Evolutionary conservation across 2,329 filamentous ascomycete species (phyloP).

Genomic region (Ophiocordyceps sinensis): DNA sequence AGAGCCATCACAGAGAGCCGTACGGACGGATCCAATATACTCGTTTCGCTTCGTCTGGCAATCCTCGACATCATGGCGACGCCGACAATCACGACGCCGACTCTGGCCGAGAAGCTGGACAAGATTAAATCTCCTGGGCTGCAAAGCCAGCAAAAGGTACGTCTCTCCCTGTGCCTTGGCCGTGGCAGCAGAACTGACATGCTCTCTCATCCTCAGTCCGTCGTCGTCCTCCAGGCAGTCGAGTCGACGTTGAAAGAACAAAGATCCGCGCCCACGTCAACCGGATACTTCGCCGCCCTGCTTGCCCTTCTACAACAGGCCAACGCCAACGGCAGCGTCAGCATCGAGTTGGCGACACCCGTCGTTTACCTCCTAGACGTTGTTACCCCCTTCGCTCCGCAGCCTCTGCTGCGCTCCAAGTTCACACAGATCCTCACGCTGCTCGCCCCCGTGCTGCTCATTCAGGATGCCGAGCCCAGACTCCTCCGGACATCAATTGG

Average conservation of each 20-base stretch:
- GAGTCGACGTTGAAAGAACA: slow-evolving; percentile 87
- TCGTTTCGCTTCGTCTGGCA: neutral
- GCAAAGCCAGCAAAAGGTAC: slow-evolving; percentile 85
- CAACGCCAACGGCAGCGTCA: slow-evolving; percentile 51
- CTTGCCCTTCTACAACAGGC: slow-evolving; percentile 75
- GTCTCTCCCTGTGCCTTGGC: slow-evolving; percentile 9
- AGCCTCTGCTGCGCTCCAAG: slow-evolving; percentile 79
- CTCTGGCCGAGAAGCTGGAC: slow-evolving; percentile 78
- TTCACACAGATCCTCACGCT: slow-evolving; percentile 86
- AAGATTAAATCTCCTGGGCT: slow-evolving; percentile 96
- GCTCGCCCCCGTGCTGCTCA: slow-evolving; percentile 69
- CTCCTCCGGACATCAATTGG: slow-evolving; percentile 80
- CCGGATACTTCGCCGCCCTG: slow-evolving; percentile 91
- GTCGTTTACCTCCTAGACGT: slow-evolving; percentile 93
- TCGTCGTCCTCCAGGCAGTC: slow-evolving; percentile 76
- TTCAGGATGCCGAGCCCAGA: slow-evolving; percentile 72
- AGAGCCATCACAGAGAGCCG: no score
- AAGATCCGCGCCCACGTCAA: slow-evolving; percentile 68
- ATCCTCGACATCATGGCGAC: slow-evolving; percentile 12
- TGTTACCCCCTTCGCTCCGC: slow-evolving; percentile 70
- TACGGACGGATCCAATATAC: no score
- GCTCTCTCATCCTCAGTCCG: slow-evolving; percentile 39
- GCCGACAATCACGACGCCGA: slow-evolving; percentile 34
- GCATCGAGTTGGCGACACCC: slow-evolving; percentile 70
- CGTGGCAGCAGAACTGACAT: neutral